Evolutionary conservation across 805 yeast genomes (phyloP).

Genomic region (Candida sanyiensis): DNA sequence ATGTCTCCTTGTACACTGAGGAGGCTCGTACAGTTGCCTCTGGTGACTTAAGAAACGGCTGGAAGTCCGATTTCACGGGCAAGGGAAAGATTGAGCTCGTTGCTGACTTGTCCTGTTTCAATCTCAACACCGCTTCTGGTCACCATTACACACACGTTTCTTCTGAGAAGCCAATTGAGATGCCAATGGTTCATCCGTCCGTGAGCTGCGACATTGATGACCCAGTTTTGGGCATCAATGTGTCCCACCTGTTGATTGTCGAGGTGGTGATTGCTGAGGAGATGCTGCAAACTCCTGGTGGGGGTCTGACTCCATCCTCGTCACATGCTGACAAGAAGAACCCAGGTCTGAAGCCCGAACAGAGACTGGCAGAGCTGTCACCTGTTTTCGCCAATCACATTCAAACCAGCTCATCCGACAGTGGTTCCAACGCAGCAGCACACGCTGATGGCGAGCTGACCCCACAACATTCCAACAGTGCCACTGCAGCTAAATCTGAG

Average conservation of each 20-base stretch:
- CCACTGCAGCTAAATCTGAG: slow-evolving; percentile 3
- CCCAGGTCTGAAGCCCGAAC: slow-evolving; percentile 26
- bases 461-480: slow-evolving; percentile 1
- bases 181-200: slow-evolving; percentile 33
- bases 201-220: slow-evolving; percentile 79
- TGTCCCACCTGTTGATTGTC: slow-evolving; percentile 69
- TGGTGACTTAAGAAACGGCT: slow-evolving; percentile 84
- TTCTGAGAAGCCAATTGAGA: slow-evolving; percentile 33
- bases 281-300: slow-evolving; percentile 38
- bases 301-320: slow-evolving; percentile 30
- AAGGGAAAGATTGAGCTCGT: slow-evolving; percentile 76
- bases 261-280: slow-evolving; percentile 97
- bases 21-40: slow-evolving; percentile 67
- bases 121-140: slow-evolving; percentile 48
- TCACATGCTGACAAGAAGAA: slow-evolving; percentile 16
- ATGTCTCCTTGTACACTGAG: slow-evolving; percentile 51
- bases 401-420: slow-evolving; percentile 17
- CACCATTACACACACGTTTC: slow-evolving; percentile 41
- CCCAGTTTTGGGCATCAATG: slow-evolving; percentile 70
- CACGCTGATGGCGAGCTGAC: slow-evolving; percentile 9
- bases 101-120: slow-evolving; percentile 60
- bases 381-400: slow-evolving; percentile 37
- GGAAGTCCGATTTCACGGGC: slow-evolving; percentile 88
- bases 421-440: slow-evolving; percentile 21
- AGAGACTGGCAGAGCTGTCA: slow-evolving; percentile 38